Conservation (phyloP, 2,329 filamentous ascomycete genomes). For the Fusarium poae region DNA sequence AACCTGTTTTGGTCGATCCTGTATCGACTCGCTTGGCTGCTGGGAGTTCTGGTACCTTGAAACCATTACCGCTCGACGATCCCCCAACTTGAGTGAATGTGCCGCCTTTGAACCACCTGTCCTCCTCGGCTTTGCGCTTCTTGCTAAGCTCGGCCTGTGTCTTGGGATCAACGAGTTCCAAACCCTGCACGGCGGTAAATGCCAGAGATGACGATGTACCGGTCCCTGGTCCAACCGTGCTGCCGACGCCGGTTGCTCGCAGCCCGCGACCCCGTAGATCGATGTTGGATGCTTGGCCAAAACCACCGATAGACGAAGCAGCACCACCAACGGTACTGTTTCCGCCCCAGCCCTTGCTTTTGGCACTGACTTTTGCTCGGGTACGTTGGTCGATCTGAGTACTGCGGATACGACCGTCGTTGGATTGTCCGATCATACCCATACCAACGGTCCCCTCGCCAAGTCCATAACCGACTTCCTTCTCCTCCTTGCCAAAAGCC, state of each 20-base stretch:
- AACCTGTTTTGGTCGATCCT: constrained; percentile 54
- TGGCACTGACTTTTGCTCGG: constrained; percentile 91
- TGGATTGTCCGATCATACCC: constrained; percentile 93
- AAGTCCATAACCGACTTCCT: constrained; percentile 89
- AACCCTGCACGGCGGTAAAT: constrained; percentile 93
- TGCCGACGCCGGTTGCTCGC: constrained; percentile 84
- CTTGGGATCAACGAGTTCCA: constrained; percentile 96
- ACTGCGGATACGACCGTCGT: constrained; percentile 89
- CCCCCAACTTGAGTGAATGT: constrained; percentile 88
- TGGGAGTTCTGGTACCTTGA: constrained; percentile 86
- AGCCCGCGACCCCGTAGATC: constrained; percentile 84
- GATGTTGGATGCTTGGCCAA: constrained; percentile 76
- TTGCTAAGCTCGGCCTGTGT: constrained; percentile 86
- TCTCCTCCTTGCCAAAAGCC: constrained; percentile 95
- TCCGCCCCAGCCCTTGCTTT: constrained; percentile 94
- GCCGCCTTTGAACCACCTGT: constrained; percentile 97
- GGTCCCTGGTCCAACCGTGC: constrained; percentile 68
- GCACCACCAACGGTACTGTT: constrained; percentile 74
- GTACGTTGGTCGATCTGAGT: constrained; percentile 94
- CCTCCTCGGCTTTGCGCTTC: constrained; percentile 94
- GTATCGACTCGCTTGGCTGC: constrained; percentile 75
- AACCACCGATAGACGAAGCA: constrained; percentile 85
- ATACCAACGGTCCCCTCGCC: constrained; percentile 88
- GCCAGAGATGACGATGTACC: constrained; percentile 89
- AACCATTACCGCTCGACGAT: constrained; percentile 69